phyloP scores from a whole-genome alignment of 1,139 yeast genomes.

The Yamadazyma membranifaciens region DNA sequence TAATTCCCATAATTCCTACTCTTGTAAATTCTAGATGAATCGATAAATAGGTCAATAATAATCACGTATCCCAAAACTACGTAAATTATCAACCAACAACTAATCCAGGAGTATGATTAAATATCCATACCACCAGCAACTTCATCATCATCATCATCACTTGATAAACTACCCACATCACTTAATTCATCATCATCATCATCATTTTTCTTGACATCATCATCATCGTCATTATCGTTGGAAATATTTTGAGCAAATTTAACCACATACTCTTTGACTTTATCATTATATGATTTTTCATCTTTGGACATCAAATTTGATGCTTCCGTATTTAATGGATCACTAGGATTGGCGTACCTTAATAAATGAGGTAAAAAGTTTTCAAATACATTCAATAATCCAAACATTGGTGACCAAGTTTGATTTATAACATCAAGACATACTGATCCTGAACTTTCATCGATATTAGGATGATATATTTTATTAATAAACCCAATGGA shows the following conservation, averaged over 20 bases:
- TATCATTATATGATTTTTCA: conserved; percentile 62
- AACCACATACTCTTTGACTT: conserved; percentile 71
- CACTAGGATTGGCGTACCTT: conserved; percentile 91
- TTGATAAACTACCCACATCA: conserved; percentile 49
- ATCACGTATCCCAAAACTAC: neutral
- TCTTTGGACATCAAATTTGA: conserved; percentile 77
- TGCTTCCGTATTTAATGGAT: conserved; percentile 92
- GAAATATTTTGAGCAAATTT: conserved; percentile 58
- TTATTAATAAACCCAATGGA: conserved; percentile 91
- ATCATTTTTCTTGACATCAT: conserved; percentile 38
- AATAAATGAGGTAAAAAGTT: conserved; percentile 89
- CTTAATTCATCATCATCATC: conserved; percentile 49
- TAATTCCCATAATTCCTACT: too few species aligned
- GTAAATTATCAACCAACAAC: too few species aligned
- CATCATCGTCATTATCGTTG: conserved; percentile 38
- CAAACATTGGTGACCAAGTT: conserved; percentile 99
- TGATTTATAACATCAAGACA: conserved; percentile 96
- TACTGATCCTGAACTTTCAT: conserved; percentile 86
- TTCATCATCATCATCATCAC: conserved; percentile 43
- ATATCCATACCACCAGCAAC: conserved; percentile 22
- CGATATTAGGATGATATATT: conserved; percentile 92
- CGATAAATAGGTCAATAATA: neutral
- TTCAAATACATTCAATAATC: conserved; percentile 84
- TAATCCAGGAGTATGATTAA: too few species aligned
- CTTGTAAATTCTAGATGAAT: too few species aligned